phyloP scores from a whole-genome alignment of 495 filamentous ascomycete species.

The Neurospora pannonica region DNA sequence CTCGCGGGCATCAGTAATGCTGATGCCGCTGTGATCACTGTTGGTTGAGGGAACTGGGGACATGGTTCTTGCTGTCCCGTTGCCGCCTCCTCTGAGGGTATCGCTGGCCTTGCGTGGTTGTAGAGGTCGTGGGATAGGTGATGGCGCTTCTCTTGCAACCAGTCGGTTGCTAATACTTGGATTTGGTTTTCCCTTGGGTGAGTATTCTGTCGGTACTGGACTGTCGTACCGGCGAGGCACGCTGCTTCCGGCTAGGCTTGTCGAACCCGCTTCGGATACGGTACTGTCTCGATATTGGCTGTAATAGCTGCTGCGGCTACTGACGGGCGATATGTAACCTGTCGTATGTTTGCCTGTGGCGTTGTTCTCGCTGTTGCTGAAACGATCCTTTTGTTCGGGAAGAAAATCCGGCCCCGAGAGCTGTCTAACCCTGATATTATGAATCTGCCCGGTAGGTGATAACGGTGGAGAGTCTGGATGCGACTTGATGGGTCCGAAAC shows the following conservation, averaged over 20 bases:
- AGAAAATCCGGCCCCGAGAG: conserved; percentile 11
- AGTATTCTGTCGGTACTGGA: background rate
- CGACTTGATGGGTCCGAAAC: background rate
- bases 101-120: background rate
- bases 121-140: background rate
- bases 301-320: conserved; percentile 9
- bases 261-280: background rate
- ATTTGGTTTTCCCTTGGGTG: background rate
- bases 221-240: background rate
- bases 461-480: background rate
- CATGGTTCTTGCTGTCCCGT: background rate
- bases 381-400: background rate
- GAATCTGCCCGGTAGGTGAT: conserved; percentile 13
- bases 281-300: conserved; percentile 1
- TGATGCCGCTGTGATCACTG: background rate
- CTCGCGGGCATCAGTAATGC: background rate
- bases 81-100: background rate
- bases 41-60: background rate
- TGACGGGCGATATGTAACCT: conserved; percentile 9
- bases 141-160: background rate
- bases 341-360: background rate
- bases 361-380: background rate
- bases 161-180: background rate
- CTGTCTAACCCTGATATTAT: conserved; percentile 13
- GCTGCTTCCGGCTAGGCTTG: background rate